Percentiles rank a stretch among this genome's conserved stretches.
Conservation (phyloP, 148 eudicot species). For the Rhododendron vialii region DNA sequence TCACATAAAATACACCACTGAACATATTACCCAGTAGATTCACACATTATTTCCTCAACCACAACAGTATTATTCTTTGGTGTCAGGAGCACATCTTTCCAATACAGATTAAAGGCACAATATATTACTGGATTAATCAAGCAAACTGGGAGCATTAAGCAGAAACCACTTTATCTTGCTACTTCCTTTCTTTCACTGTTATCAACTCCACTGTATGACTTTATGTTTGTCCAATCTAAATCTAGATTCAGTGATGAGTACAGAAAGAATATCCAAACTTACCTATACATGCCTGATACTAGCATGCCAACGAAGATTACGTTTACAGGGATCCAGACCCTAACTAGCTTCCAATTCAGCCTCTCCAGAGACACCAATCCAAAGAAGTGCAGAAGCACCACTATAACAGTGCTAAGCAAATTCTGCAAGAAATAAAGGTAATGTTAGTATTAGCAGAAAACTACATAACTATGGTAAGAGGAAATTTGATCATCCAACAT, state of each 20-base stretch:
- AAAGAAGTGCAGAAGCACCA: conserved; percentile 44
- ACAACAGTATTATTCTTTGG: neutral
- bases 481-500: conserved; percentile 3
- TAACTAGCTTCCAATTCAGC: conserved; percentile 69
- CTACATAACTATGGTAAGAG: neutral
- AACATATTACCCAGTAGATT: neutral
- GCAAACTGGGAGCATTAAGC: neutral
- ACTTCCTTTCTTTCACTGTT: neutral
- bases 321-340: conserved; percentile 83
- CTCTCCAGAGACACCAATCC: conserved; percentile 59
- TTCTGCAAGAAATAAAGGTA: conserved; percentile 49
- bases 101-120: neutral
- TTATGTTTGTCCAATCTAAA: neutral
- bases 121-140: neutral
- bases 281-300: conserved; percentile 91
- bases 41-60: neutral
- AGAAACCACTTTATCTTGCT: neutral
- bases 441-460: neutral
- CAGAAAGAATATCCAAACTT: conserved; percentile 6
- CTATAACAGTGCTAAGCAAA: conserved; percentile 60
- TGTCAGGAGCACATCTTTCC: neutral
- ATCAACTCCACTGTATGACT: neutral
- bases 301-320: conserved; percentile 86
- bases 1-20: neutral
- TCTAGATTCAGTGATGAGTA: conserved; percentile 4